Evolutionary conservation across 78 protist species (phyloP).

Genomic region (Polysphondylium violaceum): DNA sequence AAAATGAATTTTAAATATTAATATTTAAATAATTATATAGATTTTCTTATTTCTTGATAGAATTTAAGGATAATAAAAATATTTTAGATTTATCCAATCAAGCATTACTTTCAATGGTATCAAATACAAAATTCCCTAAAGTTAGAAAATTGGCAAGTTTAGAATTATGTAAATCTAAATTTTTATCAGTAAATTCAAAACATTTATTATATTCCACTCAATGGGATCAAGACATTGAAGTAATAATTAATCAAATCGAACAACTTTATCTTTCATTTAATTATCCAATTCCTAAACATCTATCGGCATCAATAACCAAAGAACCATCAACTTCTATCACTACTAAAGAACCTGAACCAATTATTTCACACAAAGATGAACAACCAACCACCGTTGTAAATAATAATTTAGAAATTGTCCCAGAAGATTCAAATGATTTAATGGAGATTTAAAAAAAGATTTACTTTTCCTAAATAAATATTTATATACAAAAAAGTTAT

Average conservation of each 20-base stretch:
- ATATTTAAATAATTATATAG: neutral
- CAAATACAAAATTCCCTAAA: conserved; percentile 38
- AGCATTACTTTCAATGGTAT: conserved; percentile 4
- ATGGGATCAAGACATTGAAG: conserved; percentile 22
- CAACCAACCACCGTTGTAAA: neutral
- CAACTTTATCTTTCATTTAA: neutral
- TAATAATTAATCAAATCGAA: neutral
- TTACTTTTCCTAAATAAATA: too few species aligned
- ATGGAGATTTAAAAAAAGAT: conserved; percentile 48
- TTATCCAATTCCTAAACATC: neutral
- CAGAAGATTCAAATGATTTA: conserved; percentile 49
- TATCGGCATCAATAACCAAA: neutral
- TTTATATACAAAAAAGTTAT: neutral
- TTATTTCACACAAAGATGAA: neutral
- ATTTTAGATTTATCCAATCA: neutral
- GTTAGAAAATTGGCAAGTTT: conserved; percentile 35
- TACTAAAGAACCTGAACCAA: neutral
- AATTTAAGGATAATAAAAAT: neutral
- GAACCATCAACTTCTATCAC: neutral
- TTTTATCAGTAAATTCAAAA: neutral
- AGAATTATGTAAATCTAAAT: conserved; percentile 9
- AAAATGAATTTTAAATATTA: neutral
- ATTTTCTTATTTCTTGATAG: conserved; percentile 23
- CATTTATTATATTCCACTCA: neutral
- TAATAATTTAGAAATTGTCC: conserved; percentile 4